These are phyloP conservation scores for Acanthochlamys bracteata DNA, from an alignment of 106 monocot species.

Conservation along the genomic window DNA sequence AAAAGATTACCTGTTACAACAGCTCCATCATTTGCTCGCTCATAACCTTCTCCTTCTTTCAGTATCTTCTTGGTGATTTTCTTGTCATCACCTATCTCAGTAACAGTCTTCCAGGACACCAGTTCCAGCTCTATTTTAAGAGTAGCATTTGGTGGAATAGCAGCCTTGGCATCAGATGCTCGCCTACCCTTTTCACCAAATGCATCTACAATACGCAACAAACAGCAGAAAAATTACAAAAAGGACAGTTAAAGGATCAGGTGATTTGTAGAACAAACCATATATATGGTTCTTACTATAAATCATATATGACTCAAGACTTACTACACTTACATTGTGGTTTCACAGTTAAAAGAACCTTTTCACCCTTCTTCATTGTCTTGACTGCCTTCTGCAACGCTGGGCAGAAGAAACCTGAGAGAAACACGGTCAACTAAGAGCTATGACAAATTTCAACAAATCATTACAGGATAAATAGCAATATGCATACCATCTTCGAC, in stretches of 20 bases:
- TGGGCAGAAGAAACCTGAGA: slow-evolving; percentile 52
- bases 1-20: slow-evolving; percentile 44
- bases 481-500: slow-evolving; percentile 57
- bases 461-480: neutral
- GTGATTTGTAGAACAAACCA: no score
- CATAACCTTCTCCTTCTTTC: slow-evolving; percentile 74
- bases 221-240: neutral
- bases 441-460: no score
- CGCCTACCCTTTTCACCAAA: slow-evolving; percentile 62
- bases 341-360: slow-evolving; percentile 67
- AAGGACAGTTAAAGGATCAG: neutral
- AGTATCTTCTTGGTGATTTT: slow-evolving; percentile 65
- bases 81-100: slow-evolving; percentile 58
- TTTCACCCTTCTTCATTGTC: slow-evolving; percentile 78
- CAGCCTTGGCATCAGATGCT: slow-evolving; percentile 43
- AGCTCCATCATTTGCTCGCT: slow-evolving; percentile 66
- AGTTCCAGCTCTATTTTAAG: slow-evolving; percentile 51
- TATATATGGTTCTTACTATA: no score
- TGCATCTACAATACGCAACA: slow-evolving; percentile 28
- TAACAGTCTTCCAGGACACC: slow-evolving; percentile 78
- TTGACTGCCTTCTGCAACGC: slow-evolving; percentile 68
- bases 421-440: no score
- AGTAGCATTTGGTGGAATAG: slow-evolving; percentile 59
- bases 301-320: no score
- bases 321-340: slow-evolving; percentile 82